A percentile compares a stretch with the other conserved stretches of the same genome.
Conservation (phyloP, 2,329 filamentous ascomycete genomes). For the Penicillium sp. region DNA sequence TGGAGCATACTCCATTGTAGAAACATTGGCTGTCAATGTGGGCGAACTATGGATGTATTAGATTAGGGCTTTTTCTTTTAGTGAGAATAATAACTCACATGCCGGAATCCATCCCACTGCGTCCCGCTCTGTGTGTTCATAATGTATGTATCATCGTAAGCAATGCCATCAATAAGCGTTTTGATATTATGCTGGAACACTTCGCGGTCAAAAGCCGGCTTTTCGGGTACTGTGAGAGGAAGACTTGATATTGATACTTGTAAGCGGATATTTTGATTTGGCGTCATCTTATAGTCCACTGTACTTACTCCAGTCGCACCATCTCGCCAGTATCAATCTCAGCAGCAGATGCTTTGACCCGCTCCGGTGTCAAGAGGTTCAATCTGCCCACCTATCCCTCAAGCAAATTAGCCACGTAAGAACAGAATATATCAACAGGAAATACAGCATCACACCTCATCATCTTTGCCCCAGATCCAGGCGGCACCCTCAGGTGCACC, state of each 20-base stretch:
- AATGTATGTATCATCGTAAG: constrained; percentile 47
- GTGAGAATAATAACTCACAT: constrained; percentile 32
- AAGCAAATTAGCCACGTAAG: not conserved
- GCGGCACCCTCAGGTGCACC: constrained; percentile 57
- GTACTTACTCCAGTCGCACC: constrained; percentile 53
- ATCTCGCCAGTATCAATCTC: constrained; percentile 59
- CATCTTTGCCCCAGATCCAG: constrained; percentile 62
- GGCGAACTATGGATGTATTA: constrained; percentile 32
- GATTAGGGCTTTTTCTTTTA: not conserved
- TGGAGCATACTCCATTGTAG: constrained; percentile 41
- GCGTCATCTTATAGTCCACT: not conserved
- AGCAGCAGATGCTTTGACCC: constrained; percentile 54
- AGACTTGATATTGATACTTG: constrained; percentile 38
- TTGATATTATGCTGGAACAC: constrained; percentile 58
- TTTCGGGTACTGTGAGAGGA: constrained; percentile 53
- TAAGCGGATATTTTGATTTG: not conserved
- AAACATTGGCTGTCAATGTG: constrained; percentile 40
- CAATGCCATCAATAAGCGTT: constrained; percentile 34
- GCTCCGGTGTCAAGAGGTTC: constrained; percentile 57
- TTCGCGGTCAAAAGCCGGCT: constrained; percentile 55
- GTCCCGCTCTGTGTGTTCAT: constrained; percentile 52
- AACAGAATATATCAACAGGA: not conserved
- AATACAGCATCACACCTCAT: constrained; percentile 40
- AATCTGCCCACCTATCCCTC: constrained; percentile 42
- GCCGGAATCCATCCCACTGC: constrained; percentile 54